phyloP scores from a whole-genome alignment of 371 early-diverging fungal species.

The Circinella minor region DNA sequence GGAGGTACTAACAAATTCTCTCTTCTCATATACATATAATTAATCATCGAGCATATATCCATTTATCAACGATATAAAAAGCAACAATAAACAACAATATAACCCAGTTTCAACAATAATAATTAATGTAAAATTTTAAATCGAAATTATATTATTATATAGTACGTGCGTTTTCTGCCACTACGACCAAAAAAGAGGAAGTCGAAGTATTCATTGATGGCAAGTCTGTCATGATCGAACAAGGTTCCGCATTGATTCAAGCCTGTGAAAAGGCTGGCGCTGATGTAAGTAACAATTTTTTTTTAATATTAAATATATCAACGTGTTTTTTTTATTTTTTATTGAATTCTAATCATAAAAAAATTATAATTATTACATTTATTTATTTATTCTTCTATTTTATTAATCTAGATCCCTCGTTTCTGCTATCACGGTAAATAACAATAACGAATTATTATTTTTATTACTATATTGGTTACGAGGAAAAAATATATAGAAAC shows the following conservation, averaged over 20 bases:
- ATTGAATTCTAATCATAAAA: not conserved
- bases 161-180: constrained; percentile 61
- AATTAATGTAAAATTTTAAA: not conserved
- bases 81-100: constrained; percentile 9
- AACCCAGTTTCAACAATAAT: not conserved
- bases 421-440: constrained; percentile 94
- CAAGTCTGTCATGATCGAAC: constrained; percentile 88
- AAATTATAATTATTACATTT: not conserved
- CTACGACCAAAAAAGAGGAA: constrained; percentile 59
- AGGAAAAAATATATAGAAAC: not conserved
- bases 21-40: not conserved
- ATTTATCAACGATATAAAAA: not conserved
- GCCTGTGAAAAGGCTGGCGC: constrained; percentile 93
- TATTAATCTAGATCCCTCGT: constrained; percentile 74
- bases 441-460: not conserved
- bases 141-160: constrained; percentile 13
- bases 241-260: constrained; percentile 95
- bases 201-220: constrained; percentile 92
- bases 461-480: no score
- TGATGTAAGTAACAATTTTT: constrained; percentile 48
- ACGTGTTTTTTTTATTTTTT: not conserved
- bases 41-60: no score
- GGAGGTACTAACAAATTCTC: constrained; percentile 33
- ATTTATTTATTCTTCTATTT: no score
- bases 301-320: not conserved